Base-by-base conservation (phyloP, 208 protist species). In the Trypanosomatidae sp. region DNA sequence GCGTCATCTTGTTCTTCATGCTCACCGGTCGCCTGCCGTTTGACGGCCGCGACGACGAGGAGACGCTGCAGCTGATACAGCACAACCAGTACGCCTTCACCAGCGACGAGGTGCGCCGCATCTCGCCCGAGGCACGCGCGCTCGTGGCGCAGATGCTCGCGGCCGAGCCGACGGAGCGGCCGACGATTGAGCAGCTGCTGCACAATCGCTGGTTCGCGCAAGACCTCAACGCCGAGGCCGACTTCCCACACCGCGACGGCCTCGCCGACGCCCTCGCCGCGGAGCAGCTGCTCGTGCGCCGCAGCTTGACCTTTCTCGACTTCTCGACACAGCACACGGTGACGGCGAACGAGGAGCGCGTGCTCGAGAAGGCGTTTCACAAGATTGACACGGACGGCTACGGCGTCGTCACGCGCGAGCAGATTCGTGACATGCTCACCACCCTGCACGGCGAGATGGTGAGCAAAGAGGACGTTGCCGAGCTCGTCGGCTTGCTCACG, bases 11-110 rank as follows among this genome's bases (percentile, higher is more conserved):
- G n/a, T 94, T 83, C 49, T 89, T 96, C 33, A 92, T 96, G 82
- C 71, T 98, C 15, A 94, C 90, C 7, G 97, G 96, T 4, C 71
- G 77, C 8, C 74, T 99, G 3, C 97, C 97, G 13, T 99, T 99
- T 51, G 94, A 88, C 38, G 86, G 77, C 24, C 69, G 74, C 16
- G 71, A 83, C 48, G 80, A 98, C 40, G 96, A 97, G 49, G 94
- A 96, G 26, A 97, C 85, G 7, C 66, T 96, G 33, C 66, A 95
- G 33, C 73, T 94, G 10, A 91, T 94, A 47, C 60, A 83, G 46
- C 48, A 48, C 20, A 61, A 38, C 20, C 50, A 66, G 32, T 71
- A 87, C 41, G 33, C 25, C 27, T 88, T 84, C 37, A 48, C 71
- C 13, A 77, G 81, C 52, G 71, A 84, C 16, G 89, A 88, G 61